Base-by-base conservation (phyloP, 805 yeast species). In the Schizosaccharomyces cryophilus region DNA sequence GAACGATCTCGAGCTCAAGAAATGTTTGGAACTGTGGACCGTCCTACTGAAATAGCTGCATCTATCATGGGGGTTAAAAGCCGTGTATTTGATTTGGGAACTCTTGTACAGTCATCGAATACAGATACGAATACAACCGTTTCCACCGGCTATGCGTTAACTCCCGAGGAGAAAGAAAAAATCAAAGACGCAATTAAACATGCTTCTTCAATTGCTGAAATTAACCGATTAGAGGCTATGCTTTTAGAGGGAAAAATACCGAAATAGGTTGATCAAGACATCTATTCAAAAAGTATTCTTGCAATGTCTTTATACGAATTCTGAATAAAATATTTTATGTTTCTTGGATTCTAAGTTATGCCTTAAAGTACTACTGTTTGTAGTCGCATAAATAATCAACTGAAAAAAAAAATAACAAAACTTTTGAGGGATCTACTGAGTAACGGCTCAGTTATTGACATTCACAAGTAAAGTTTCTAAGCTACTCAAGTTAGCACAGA, bases 151-250 rank as follows among this genome's bases (percentile, higher is more conserved):
- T 45, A 42, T 5, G 79, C 75, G 63, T 73, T 86, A 65, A 73
- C 82, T 1, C 77, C 74, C 0, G 80, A 77, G 42, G 87, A 83
- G 47, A 77, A 74, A 62, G 69, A 70, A 15, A 70, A 72, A 58
- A 70, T 89, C 59, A 75, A 81, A 64, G 67, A 73, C 54, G 77
- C 80, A 64, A 73, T 89, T 62, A 74, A 76, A 61, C 73, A 71
- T 40, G 95, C 96, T 0, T 76, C 80, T 3, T 80, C 82, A 60
- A 68, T 89, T 62, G 85, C 78, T 5, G 96, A 89, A 64, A 85
- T 88, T 5, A 85, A 82, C 62, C 72, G 79, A 60, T 78, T 88
- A 29, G 94, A 87, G 68, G 73, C 71, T 31, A 73, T 79, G 24
- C 71, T 84, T 56, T 70, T 71, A 61, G 71, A 68, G 42, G 81